Evolutionary conservation across 345 rosid genomes (phyloP).

Genomic region (Eucalyptus tenuipes): DNA sequence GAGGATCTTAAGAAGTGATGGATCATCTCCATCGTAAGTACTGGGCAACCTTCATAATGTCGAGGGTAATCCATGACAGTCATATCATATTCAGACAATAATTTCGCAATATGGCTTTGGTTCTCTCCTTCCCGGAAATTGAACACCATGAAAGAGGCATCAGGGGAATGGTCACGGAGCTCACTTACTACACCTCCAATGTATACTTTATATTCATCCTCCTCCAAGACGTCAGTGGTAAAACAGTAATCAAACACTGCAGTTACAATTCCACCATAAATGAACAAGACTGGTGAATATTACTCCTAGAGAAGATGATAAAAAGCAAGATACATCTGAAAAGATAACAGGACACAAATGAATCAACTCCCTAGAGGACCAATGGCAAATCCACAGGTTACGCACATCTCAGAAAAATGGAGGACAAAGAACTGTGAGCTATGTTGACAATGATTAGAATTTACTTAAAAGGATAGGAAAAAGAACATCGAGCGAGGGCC

Average conservation of each 20-base stretch:
- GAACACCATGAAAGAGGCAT: constrained; percentile 71
- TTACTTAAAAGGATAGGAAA: neutral
- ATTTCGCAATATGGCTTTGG: constrained; percentile 42
- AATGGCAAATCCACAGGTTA: neutral
- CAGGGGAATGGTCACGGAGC: constrained; percentile 67
- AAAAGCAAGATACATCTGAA: neutral
- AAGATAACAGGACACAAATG: neutral
- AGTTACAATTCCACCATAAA: neutral
- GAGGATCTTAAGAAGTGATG: constrained; percentile 90
- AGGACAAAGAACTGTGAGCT: neutral
- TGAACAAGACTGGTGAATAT: neutral
- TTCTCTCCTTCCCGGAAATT: constrained; percentile 73
- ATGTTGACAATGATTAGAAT: neutral
- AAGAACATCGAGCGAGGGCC: neutral
- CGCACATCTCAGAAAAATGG: neutral
- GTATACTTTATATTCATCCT: constrained; percentile 50
- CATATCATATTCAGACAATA: constrained; percentile 66
- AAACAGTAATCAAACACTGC: constrained; percentile 93
- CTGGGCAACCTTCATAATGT: constrained; percentile 82
- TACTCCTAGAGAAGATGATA: neutral
- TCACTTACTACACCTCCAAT: constrained; percentile 57
- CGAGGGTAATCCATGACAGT: constrained; percentile 97
- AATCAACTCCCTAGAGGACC: neutral
- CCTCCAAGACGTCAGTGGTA: constrained; percentile 53
- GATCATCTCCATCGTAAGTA: constrained; percentile 73